Conservation (phyloP, 768 basidiomycete genomes). For the Agaricus subrufescens region DNA sequence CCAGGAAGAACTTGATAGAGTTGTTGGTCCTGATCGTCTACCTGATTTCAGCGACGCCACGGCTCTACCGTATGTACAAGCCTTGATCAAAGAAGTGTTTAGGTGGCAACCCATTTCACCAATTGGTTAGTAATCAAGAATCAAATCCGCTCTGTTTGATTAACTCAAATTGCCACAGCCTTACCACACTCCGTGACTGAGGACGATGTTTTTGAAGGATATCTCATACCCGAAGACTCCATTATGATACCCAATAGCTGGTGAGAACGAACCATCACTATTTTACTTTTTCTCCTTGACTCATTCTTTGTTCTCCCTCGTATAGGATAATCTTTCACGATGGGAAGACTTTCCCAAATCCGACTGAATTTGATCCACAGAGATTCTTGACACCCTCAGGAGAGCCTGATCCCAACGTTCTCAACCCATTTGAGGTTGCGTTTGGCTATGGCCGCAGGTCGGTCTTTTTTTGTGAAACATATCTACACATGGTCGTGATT, state of each 20-base stretch:
- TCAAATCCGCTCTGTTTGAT: background rate
- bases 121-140: slow-evolving; percentile 17
- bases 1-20: slow-evolving; percentile 34
- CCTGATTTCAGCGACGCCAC: slow-evolving; percentile 32
- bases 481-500: too few species aligned
- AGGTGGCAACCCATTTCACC: slow-evolving; percentile 26
- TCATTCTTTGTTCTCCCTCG: background rate
- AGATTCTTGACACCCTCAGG: slow-evolving; percentile 29
- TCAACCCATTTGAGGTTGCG: slow-evolving; percentile 28
- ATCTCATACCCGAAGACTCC: slow-evolving; percentile 39
- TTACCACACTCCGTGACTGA: slow-evolving; percentile 28
- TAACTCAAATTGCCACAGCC: slow-evolving; percentile 11
- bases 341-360: slow-evolving; percentile 23
- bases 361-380: slow-evolving; percentile 32
- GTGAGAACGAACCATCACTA: slow-evolving; percentile 12
- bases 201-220: slow-evolving; percentile 43
- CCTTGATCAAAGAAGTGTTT: slow-evolving; percentile 31
- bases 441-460: slow-evolving; percentile 36
- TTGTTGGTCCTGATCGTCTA: slow-evolving; percentile 31
- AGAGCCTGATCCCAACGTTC: slow-evolving; percentile 21
- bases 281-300: background rate
- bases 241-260: slow-evolving; percentile 30
- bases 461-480: background rate
- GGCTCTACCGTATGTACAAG: slow-evolving; percentile 32
- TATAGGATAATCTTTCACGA: slow-evolving; percentile 27